phyloP scores from a whole-genome alignment of 768 basidiomycete genomes.

The Tephrocybe rancida region DNA sequence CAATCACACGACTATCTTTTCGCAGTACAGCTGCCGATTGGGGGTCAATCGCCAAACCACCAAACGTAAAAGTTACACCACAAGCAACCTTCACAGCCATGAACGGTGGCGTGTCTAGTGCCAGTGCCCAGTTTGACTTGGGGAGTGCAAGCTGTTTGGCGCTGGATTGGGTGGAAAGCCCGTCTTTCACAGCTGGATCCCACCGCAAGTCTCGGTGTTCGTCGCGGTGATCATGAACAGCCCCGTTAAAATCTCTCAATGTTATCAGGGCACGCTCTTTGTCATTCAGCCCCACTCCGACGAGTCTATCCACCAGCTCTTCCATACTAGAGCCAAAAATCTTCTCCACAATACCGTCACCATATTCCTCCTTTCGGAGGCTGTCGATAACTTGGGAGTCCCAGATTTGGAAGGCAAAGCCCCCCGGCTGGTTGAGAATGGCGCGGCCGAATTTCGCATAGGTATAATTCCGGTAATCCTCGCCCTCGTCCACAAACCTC shows the following conservation, averaged over 20 bases:
- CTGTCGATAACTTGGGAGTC: conserved; percentile 45
- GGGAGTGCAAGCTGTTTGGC: conserved; percentile 37
- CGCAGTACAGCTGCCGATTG: conserved; percentile 53
- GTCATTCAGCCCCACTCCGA: conserved; percentile 46
- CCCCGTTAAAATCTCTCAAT: conserved; percentile 51
- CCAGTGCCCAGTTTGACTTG: conserved; percentile 73
- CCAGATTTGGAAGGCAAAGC: conserved; percentile 68
- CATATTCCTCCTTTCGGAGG: conserved; percentile 68
- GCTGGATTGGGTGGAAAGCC: conserved; percentile 52
- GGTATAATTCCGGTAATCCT: conserved; percentile 73
- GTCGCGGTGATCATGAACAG: conserved; percentile 36
- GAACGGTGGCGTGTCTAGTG: conserved; percentile 54
- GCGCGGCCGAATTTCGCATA: conserved; percentile 70
- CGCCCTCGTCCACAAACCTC: conserved; percentile 74
- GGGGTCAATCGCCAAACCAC: conserved; percentile 63
- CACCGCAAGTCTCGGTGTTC: conserved; percentile 41
- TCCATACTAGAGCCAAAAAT: conserved; percentile 48
- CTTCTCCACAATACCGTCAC: conserved; percentile 59
- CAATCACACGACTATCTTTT: conserved; percentile 42
- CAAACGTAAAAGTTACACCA: conserved; percentile 76
- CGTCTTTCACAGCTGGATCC: conserved; percentile 70
- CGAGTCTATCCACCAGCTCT: conserved; percentile 51
- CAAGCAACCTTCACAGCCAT: conserved; percentile 70
- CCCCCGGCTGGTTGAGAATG: conserved; percentile 59
- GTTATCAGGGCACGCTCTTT: conserved; percentile 46